Evolutionary conservation across 495 filamentous ascomycete genomes (phyloP), one percentile per base, ranked within the genome.

Genomic region (Hypoxylon subgilvum): DNA sequence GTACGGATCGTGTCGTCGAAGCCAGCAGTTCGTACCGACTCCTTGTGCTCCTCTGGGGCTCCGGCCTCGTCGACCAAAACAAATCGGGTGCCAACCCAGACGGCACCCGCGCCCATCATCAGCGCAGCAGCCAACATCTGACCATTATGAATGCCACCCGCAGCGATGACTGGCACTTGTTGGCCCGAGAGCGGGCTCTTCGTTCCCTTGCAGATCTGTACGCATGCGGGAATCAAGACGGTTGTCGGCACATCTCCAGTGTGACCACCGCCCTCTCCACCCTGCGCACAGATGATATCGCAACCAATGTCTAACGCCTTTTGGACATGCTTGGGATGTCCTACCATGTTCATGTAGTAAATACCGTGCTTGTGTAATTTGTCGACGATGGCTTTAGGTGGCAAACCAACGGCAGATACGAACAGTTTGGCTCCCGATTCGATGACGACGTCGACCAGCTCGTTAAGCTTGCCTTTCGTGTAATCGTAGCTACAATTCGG

Each of bases 271-370:
- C 91, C 91, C 72, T 96, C 91, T 57, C 91, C 90, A 71, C 91
- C 91, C 73, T 96, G 91, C 21, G 91, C 91, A 75, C 91, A 96
- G 74, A 96, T 96, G 60, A 96, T 87, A 72, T 96, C 91, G 56
- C 82, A 87, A 65, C 94, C 94, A 42, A 90, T 82, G 14, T 90
- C 93, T 50, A 98, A 80, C 71, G 88, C 88, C 82, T 97, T 97
- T 71, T 87, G 81, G 41, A 96, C 92, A 78, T 98, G 94, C 84
- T 98, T 98, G 61, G 95, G 95, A 83, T 97, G 94, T 51, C 93
- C 94, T 72, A 98, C 95, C 94, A 98, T 98, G 86, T 98, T 98
- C 94, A 98, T 98, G 84, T 93, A 96, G 48, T 96, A 81, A 57
- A 98, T 82, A 48, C 92, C 92, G 68, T 84, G 79, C 59, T 84